Evolutionary conservation across 805 yeast genomes (phyloP).

Genomic region (Brettanomyces naardenensis): DNA sequence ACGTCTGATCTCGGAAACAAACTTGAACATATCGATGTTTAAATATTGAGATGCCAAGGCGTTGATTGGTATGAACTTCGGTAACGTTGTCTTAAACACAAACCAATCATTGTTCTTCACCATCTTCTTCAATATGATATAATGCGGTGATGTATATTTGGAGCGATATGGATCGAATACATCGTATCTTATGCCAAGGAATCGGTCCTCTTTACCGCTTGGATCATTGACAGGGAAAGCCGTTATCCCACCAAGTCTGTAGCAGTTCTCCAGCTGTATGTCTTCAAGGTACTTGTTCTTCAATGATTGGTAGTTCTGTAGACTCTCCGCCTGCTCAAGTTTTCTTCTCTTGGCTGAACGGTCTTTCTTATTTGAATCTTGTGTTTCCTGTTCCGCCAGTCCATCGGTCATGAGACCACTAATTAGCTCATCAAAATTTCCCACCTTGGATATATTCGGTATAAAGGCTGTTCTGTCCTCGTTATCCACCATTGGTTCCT

Average conservation of each 20-base stretch:
- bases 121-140: conserved; percentile 31
- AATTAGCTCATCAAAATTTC: conserved; percentile 23
- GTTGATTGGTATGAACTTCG: conserved; percentile 23
- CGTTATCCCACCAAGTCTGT: conserved; percentile 41
- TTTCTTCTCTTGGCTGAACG: conserved; percentile 5
- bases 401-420: conserved; percentile 18
- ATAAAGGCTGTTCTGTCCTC: background rate
- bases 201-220: conserved; percentile 17
- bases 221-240: conserved; percentile 41
- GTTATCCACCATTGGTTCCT: background rate
- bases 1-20: conserved; percentile 19
- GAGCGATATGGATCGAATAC: conserved; percentile 22
- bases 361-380: conserved; percentile 1
- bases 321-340: conserved; percentile 2
- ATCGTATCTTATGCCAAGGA: conserved; percentile 47
- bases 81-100: conserved; percentile 28
- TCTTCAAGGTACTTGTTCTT: conserved; percentile 20
- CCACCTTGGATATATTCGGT: conserved; percentile 14
- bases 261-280: conserved; percentile 38
- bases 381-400: conserved; percentile 8
- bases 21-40: conserved; percentile 17
- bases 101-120: conserved; percentile 23
- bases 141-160: conserved; percentile 36
- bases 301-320: conserved; percentile 6
- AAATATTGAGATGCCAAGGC: conserved; percentile 18